These are phyloP conservation scores for Plasmodium gonderi DNA, from an alignment of 169 alveolate species.

Conservation along the genomic window DNA sequence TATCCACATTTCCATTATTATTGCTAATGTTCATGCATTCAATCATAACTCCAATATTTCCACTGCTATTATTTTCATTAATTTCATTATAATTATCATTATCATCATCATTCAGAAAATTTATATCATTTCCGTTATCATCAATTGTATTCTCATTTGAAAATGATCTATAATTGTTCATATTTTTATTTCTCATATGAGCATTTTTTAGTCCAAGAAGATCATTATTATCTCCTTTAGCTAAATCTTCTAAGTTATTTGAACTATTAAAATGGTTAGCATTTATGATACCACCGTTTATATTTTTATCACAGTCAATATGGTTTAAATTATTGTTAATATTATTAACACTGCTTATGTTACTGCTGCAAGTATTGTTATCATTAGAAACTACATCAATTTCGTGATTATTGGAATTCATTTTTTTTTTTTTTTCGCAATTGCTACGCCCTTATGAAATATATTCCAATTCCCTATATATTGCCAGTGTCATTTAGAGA, in stretches of 20 bases:
- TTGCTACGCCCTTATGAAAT: neutral
- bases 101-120: slow-evolving; percentile 31
- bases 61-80: neutral
- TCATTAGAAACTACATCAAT: neutral
- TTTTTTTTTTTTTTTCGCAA: neutral
- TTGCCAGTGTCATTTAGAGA: neutral
- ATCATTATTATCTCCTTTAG: neutral
- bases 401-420: neutral
- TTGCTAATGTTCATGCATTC: neutral
- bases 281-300: neutral
- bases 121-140: slow-evolving; percentile 40
- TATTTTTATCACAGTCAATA: neutral
- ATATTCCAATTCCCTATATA: neutral
- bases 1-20: neutral
- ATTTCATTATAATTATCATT: slow-evolving; percentile 10
- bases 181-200: neutral
- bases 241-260: neutral
- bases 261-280: neutral
- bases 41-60: neutral
- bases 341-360: neutral
- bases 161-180: slow-evolving; percentile 17
- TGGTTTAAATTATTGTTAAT: neutral
- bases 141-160: slow-evolving; percentile 63
- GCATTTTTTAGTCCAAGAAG: neutral
- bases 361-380: neutral